These are phyloP conservation scores for Irpex sp. DNA, from an alignment of 1,284 basidiomycete species.

Conservation along the genomic window DNA sequence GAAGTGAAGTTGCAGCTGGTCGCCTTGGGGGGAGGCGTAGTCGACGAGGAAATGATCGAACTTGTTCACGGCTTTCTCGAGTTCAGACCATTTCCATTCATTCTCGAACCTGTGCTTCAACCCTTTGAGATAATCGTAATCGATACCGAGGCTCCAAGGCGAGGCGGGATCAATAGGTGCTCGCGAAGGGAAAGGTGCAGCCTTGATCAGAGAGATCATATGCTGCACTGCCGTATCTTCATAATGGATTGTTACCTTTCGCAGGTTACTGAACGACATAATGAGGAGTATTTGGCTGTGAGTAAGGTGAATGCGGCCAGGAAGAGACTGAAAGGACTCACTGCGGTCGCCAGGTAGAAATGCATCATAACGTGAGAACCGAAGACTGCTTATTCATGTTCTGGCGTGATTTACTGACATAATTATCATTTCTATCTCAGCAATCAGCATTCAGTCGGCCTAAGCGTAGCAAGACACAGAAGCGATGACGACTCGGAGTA, in stretches of 20 bases:
- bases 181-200: not conserved
- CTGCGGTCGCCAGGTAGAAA: too few species aligned
- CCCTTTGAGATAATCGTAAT: not conserved
- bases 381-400: too few species aligned
- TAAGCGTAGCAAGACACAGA: too few species aligned
- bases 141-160: not conserved
- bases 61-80: slow-evolving; percentile 13
- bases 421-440: too few species aligned
- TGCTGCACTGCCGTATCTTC: not conserved
- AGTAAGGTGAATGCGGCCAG: not conserved
- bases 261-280: not conserved
- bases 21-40: slow-evolving; percentile 3
- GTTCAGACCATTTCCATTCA: slow-evolving; percentile 11
- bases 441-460: too few species aligned
- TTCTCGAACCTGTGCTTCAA: not conserved
- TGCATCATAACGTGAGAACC: too few species aligned
- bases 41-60: slow-evolving; percentile 11
- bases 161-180: not conserved
- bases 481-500: too few species aligned
- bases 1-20: slow-evolving; percentile 13
- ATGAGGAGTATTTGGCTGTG: not conserved
- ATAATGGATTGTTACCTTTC: not conserved
- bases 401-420: too few species aligned
- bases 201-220: not conserved
- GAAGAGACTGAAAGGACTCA: not conserved